Evolutionary conservation across 139 green algal species (phyloP), one percentile per base, ranked within the genome.

Genomic region (Chlamydomonas asymmetrica): DNA sequence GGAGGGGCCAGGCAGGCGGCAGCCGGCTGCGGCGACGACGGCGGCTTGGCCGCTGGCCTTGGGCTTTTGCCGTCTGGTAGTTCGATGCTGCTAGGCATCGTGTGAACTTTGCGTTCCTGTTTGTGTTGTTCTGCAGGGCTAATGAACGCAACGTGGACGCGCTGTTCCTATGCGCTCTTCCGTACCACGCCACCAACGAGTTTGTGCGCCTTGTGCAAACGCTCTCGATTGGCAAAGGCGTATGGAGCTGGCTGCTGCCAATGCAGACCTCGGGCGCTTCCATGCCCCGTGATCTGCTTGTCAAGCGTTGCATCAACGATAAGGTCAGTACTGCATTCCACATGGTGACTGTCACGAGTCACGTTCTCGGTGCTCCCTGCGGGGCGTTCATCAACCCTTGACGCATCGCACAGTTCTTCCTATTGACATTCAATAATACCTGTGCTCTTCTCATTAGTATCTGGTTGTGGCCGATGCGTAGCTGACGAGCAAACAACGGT

Each of bases 171-270:
- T 84, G 76, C 3, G 88, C 85, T 9, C 80, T 98, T 67, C 90
- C 94, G 1, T 98, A 95, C 81, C 94, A 98, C 81, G 69, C 82
- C 37, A 97, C 94, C 20, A 85, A 91, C 65, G 84, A 97, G 77
- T 98, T 98, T 85, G 94, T 96, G 39, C 91, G 89, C 18, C 85
- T 97, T 71, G 85, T 97, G 49, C 65, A 92, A 49, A 68, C 87
- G 13, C 68, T 95, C 54, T 66, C 81, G 10, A 74, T 98, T 10
- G 75, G 91, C 35, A 37, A 61, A 13, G 69, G 75, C 43, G 50
- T 62, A 22, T 97, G 85, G 79, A 73, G 75, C 5, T 97, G 91
- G 71, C 76, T 97, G 63, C 64, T 35, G 25, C 84, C 80, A 41
- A 90, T 92, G 71, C 88, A 96, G 78, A 50, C 72, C 20, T 86